Evolutionary conservation across 139 green algal species (phyloP).

Genomic region (Klebsormidium nitens): DNA sequence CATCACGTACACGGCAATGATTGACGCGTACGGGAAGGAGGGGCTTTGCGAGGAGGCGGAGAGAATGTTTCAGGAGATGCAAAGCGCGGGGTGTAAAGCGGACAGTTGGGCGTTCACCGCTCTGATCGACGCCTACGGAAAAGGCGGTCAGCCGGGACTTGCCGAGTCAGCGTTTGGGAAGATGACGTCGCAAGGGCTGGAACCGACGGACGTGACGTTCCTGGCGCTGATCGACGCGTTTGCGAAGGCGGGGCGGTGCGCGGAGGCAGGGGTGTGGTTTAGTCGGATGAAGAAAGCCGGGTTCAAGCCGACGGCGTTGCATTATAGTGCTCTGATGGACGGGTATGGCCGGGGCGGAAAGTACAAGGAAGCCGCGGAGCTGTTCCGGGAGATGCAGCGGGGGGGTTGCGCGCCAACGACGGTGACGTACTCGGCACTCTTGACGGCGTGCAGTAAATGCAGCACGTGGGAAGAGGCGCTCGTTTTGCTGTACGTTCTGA

Average conservation of each 20-base stretch:
- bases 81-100: no score
- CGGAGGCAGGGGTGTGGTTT: conserved; percentile 21
- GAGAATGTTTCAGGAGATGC: conserved; percentile 11
- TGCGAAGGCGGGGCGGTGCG: conserved; percentile 13
- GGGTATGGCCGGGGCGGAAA: conserved; percentile 19
- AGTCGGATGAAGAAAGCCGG: conserved; percentile 16
- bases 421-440: conserved; percentile 35
- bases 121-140: conserved; percentile 37
- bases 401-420: conserved; percentile 27
- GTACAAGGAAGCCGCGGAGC: conserved; percentile 15
- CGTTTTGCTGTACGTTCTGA: conserved; percentile 27
- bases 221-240: conserved; percentile 31
- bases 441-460: conserved; percentile 24
- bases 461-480: conserved; percentile 27
- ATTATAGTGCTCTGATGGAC: conserved; percentile 26
- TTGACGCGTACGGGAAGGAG: conserved; percentile 36
- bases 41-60: conserved; percentile 10
- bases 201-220: conserved; percentile 24
- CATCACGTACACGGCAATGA: conserved; percentile 34
- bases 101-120: conserved; percentile 25
- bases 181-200: no score
- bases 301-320: conserved; percentile 24
- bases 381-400: conserved; percentile 23
- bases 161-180: no score
- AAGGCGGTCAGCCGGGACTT: no score